Evolutionary conservation across 2,329 filamentous ascomycete species (phyloP), one percentile per base, ranked within the genome.

Genomic region (Monilinia fructigena): DNA sequence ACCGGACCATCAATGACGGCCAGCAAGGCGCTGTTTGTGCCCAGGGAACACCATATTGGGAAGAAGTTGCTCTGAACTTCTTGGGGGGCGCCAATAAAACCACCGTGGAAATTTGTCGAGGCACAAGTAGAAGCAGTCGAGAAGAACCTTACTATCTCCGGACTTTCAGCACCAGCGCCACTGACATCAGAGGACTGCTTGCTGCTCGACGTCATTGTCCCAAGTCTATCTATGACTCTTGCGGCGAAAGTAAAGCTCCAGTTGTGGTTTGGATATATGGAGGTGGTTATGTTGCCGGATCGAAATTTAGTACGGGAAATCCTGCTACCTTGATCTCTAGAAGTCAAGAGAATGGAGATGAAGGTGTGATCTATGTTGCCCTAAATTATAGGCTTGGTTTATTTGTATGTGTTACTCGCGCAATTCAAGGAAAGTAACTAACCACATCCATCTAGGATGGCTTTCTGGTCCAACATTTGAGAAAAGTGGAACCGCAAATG

Each of bases 171-270:
- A 5, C 65, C 58, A 42, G 65, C 23, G 18, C 58, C 65, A 3
- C 20, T 62, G 16, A 58, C 55, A 23, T 66, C 65, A 14, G 81
- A 83, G 69, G 81, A 83, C 67, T 84, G 82, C 67, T 73, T 80
- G 14, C 82, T 81, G 68, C 71, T 83, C 14, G 82, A 83, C 69
- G 78, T 83, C 4, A 76, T 78, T 66, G 78, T 79, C 3, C 82
- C 5, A 72, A 79, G 61, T 68, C 72, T 7, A 74, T 82, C 16
- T 76, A 78, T 55, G 72, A 61, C 26, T 53, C 47, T 55, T 31
- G 35, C 12, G 38, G 38, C 7, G 31, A 66, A 69, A 28, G 55
- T 35, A n/a, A 12, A 20, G 67, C 65, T 16, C 67, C 67, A 1
- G 67, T 68, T 52, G 23, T 66, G 26, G 67, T 67, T 11, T 68